phyloP scores from a whole-genome alignment of 2,329 filamentous ascomycete species.

The Trematosphaeria pertusa region DNA sequence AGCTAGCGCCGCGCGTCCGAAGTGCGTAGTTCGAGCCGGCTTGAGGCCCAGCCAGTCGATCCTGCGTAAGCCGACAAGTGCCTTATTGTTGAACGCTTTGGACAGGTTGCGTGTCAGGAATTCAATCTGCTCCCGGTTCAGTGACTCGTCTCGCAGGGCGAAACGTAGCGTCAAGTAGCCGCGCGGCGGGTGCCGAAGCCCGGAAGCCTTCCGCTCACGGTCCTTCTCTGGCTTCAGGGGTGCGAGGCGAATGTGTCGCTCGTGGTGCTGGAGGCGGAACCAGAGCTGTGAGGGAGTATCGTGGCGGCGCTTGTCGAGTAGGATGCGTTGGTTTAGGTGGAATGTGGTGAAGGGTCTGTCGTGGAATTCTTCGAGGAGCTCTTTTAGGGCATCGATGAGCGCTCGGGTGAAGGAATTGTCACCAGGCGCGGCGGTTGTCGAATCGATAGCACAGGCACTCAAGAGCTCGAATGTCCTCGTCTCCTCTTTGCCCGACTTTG shows the following conservation, averaged over 20 bases:
- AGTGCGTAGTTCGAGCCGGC: constrained; percentile 31
- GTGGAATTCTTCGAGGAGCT: constrained; percentile 26
- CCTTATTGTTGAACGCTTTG: constrained; percentile 37
- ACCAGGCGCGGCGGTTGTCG: constrained; percentile 38
- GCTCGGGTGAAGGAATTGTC: constrained; percentile 42
- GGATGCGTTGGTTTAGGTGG: constrained; percentile 36
- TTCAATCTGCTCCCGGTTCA: constrained; percentile 41
- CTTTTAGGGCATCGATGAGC: constrained; percentile 38
- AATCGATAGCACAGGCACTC: constrained; percentile 36
- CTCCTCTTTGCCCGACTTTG: constrained; percentile 34
- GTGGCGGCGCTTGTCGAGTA: constrained; percentile 29
- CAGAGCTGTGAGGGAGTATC: constrained; percentile 39
- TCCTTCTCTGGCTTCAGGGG: constrained; percentile 28
- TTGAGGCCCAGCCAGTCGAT: constrained; percentile 43
- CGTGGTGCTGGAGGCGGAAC: constrained; percentile 28
- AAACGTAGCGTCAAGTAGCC: constrained; percentile 43
- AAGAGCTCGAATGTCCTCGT: constrained; percentile 42
- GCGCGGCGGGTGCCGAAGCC: constrained; percentile 21
- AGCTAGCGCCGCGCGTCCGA: constrained; percentile 35
- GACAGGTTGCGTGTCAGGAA: constrained; percentile 33
- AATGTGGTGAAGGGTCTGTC: constrained; percentile 40
- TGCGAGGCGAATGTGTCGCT: constrained; percentile 40
- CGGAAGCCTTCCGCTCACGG: constrained; percentile 11
- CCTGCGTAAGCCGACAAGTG: constrained; percentile 30
- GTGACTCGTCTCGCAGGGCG: constrained; percentile 29